Evolutionary conservation across 768 basidiomycete species (phyloP).

Genomic region (Termitomyces sp.): DNA sequence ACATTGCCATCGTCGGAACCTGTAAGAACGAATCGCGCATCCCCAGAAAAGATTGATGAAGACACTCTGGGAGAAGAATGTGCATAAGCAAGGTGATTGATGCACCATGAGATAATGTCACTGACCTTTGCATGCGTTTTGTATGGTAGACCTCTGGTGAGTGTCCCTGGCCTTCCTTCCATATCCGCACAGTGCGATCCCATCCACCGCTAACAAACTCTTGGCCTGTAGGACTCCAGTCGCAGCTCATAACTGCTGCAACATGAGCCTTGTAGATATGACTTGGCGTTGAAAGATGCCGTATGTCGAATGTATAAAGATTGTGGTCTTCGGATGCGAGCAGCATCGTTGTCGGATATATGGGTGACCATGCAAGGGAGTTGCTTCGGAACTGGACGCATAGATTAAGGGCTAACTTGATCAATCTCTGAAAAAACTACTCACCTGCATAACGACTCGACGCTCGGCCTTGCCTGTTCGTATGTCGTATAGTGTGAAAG

Average conservation of each 20-base stretch:
- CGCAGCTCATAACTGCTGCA: conserved; percentile 93
- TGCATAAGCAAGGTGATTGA: background rate
- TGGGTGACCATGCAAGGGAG: conserved; percentile 92
- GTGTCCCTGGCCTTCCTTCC: conserved; percentile 83
- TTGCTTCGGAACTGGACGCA: conserved; percentile 76
- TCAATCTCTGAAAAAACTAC: conserved; percentile 8
- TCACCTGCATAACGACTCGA: conserved; percentile 83
- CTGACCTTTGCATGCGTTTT: conserved; percentile 96
- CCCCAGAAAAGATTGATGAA: conserved; percentile 83
- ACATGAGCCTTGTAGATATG: conserved; percentile 98
- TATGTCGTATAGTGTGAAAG: conserved; percentile 95
- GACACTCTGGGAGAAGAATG: conserved; percentile 59
- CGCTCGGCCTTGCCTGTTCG: conserved; percentile 95
- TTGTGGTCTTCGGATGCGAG: conserved; percentile 99
- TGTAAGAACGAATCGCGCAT: conserved; percentile 85
- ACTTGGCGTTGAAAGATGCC: conserved; percentile 75
- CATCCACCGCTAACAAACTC: conserved; percentile 97
- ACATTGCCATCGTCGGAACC: conserved; percentile 97
- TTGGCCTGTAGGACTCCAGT: conserved; percentile 95
- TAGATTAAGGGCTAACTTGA: background rate
- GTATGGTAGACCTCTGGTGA: conserved; percentile 93
- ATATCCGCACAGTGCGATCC: conserved; percentile 92
- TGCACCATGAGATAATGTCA: background rate
- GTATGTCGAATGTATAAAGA: conserved; percentile 95
- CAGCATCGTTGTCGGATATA: conserved; percentile 86